Evolutionary conservation across 768 basidiomycete genomes (phyloP).

Genomic region (Rhizopogon sp.): DNA sequence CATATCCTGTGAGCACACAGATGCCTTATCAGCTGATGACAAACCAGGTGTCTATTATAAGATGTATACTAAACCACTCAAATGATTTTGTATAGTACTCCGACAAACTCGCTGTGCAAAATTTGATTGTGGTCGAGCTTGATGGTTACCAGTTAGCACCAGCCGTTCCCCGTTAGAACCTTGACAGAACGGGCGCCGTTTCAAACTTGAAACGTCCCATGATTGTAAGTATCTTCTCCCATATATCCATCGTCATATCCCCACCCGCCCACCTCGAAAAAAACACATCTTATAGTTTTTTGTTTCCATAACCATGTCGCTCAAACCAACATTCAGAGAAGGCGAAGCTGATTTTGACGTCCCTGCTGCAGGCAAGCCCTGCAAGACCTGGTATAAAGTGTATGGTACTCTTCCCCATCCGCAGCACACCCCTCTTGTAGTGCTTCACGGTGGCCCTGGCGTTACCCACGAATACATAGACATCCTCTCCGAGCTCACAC

Average conservation of each 20-base stretch:
- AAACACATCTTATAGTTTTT: neutral
- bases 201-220: too few relatives aligned
- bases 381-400: constrained; percentile 49
- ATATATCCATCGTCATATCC: neutral
- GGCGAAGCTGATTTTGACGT: constrained; percentile 23
- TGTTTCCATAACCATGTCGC: neutral
- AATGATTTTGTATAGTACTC: too few relatives aligned
- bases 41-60: too few relatives aligned
- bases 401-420: constrained; percentile 35
- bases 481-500: constrained; percentile 33
- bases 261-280: neutral
- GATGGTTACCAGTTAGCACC: too few relatives aligned
- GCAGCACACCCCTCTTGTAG: constrained; percentile 38
- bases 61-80: too few relatives aligned
- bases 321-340: constrained; percentile 19
- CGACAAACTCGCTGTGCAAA: too few relatives aligned
- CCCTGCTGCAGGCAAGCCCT: constrained; percentile 24
- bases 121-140: too few relatives aligned
- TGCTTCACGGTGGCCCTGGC: constrained; percentile 54
- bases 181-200: too few relatives aligned
- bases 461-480: constrained; percentile 37
- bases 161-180: too few relatives aligned
- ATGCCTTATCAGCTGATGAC: neutral
- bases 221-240: neutral
- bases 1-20: neutral